phyloP scores from a whole-genome alignment of 2,329 filamentous ascomycete species.

The Celoporthe dispersa region DNA sequence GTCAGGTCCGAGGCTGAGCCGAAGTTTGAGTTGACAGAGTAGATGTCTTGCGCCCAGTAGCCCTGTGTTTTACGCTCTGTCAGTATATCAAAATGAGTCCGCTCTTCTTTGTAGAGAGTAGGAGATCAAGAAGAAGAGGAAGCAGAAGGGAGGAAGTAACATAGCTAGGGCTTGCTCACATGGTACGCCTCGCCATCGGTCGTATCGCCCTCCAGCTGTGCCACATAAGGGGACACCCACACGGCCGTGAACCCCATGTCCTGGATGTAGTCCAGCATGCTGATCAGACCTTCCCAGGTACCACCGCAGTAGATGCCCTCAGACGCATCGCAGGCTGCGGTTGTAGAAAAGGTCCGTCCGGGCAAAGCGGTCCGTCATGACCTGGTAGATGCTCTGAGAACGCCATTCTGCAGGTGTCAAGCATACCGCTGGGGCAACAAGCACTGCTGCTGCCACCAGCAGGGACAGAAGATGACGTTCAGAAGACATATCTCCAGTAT shows the following conservation, averaged over 20 bases:
- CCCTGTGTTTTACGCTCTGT: conserved; percentile 43
- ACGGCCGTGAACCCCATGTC: conserved; percentile 47
- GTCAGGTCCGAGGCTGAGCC: conserved; percentile 55
- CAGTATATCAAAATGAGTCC: not conserved
- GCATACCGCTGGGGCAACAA: conserved; percentile 15
- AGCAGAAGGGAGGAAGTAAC: too few relatives aligned
- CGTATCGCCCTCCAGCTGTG: conserved; percentile 46
- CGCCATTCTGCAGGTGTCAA: conserved; percentile 39
- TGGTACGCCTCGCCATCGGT: conserved; percentile 40
- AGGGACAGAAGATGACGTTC: conserved; percentile 4
- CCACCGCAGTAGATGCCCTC: conserved; percentile 51
- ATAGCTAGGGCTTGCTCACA: conserved; percentile 27
- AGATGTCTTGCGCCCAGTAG: conserved; percentile 58
- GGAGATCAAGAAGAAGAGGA: too few relatives aligned
- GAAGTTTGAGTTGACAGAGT: conserved; percentile 53
- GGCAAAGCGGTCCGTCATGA: conserved; percentile 50
- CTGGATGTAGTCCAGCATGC: conserved; percentile 54
- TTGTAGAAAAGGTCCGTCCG: conserved; percentile 43
- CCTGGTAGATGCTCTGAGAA: conserved; percentile 48
- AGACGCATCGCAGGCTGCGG: conserved; percentile 38
- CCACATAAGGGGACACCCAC: conserved; percentile 53
- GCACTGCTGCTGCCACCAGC: conserved; percentile 18
- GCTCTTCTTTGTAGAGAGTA: too few relatives aligned
- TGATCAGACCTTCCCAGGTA: conserved; percentile 51
- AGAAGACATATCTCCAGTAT: conserved; percentile 12